Base-by-base conservation (phyloP, 257 asterid species). In the Penstemon davidsonii region DNA sequence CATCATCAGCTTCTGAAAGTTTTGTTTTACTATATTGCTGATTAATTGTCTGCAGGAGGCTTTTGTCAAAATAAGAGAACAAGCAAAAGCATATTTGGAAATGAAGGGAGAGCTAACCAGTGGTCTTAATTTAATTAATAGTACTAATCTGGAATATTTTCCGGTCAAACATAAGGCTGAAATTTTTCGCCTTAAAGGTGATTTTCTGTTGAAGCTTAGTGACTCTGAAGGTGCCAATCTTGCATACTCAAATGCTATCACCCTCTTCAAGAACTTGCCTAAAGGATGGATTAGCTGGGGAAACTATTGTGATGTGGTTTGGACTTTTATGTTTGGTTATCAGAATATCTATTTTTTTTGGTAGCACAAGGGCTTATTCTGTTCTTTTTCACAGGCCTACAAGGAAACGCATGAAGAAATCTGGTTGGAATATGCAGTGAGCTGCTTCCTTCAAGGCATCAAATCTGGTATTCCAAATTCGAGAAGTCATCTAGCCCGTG, bases 261-360 rank as follows among this genome's bases (percentile, higher is more conserved):
- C 85, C 81, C 91, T 88, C 77, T 94, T 84, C 90, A 94, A 91
- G 86, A 88, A 82, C 82, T 80, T 91, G 90, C 97, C 97, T 5
- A 94, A 91, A 80, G 99, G 97, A 65, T 94, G 99, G 99, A 88
- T 94, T 80, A 88, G 96, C 79, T 94, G 97, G 97, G 97, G 99
- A 82, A 91, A 80, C 75, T 94, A 88, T 79, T 94, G 99, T 76
- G 96, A 94, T 78, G 87, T 88, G 97, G 99, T 91, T 80, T 62
- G 87, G 53, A 65, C 60, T 6, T 64, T 71, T 51, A 47, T 68
- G n/a, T 67, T 68, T 61, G 68, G 64, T 62, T 69, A 8, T 59
- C 18, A 15, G 12, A 61, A 8, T 55, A 44, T 49, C 41, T 19
- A 25, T 74, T 67, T 71, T 61, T 25, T 25, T n/a, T 7, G 39